phyloP scores from a whole-genome alignment of 306 rosid species.

The Sindora glabra region DNA sequence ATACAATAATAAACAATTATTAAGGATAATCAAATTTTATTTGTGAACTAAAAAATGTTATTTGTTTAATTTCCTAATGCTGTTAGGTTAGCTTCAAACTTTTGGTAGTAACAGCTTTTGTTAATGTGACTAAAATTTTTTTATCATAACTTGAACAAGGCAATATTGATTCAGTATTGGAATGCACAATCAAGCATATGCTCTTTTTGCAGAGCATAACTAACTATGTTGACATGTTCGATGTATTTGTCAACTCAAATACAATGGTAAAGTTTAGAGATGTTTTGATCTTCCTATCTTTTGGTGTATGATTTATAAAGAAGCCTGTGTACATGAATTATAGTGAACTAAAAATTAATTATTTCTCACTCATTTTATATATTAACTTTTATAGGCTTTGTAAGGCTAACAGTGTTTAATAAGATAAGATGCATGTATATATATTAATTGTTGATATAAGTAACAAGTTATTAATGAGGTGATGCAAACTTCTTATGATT shows the following conservation, averaged over 20 bases:
- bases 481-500: neutral
- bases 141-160: too few species aligned
- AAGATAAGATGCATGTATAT: too few species aligned
- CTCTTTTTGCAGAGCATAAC: slow-evolving; percentile 83
- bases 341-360: neutral
- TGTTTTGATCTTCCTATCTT: neutral
- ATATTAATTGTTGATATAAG: too few species aligned
- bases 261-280: slow-evolving; percentile 31
- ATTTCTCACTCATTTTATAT: neutral
- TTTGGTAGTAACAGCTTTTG: too few species aligned
- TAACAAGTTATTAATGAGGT: too few species aligned
- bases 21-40: too few species aligned
- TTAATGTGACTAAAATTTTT: too few species aligned
- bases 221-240: slow-evolving; percentile 89
- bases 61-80: too few species aligned
- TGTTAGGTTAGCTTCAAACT: too few species aligned
- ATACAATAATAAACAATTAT: too few species aligned
- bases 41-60: too few species aligned
- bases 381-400: neutral
- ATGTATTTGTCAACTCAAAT: slow-evolving; percentile 49
- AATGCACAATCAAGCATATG: slow-evolving; percentile 90
- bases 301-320: neutral
- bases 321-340: neutral
- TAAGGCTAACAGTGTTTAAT: neutral
- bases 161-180: too few species aligned